Evolutionary conservation across 164 flowering plant species (phyloP).

Genomic region (Umbilicus rupestris): DNA sequence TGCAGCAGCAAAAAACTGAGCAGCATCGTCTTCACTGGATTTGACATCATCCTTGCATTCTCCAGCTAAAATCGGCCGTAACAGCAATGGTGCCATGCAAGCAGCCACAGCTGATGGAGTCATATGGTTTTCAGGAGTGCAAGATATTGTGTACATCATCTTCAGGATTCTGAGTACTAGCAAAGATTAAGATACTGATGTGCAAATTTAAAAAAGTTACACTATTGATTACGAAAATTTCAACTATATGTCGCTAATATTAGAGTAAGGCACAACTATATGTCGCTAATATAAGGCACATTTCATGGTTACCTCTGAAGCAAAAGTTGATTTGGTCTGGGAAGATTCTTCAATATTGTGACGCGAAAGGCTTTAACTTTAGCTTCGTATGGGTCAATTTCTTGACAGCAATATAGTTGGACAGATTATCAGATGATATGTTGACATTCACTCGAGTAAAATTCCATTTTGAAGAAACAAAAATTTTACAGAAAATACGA

Average conservation of each 20-base stretch:
- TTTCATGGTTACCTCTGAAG: constrained; percentile 55
- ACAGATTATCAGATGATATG: background rate
- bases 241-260: no score
- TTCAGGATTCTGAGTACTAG: constrained; percentile 53
- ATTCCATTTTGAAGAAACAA: background rate
- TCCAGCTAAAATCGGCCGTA: constrained; percentile 91
- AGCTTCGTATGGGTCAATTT: constrained; percentile 59
- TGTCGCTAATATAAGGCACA: background rate
- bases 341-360: constrained; percentile 82
- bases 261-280: no score
- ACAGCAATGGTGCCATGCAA: constrained; percentile 96
- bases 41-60: constrained; percentile 95
- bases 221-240: no score
- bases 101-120: constrained; percentile 96
- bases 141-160: constrained; percentile 88
- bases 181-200: constrained; percentile 2
- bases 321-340: constrained; percentile 83
- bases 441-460: no score
- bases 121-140: constrained; percentile 87
- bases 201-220: background rate
- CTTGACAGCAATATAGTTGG: background rate
- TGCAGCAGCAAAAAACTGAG: constrained; percentile 97
- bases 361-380: constrained; percentile 72
- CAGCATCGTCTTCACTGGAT: constrained; percentile 65
- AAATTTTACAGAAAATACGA: background rate